Conservation (phyloP, 495 filamentous ascomycete genomes). For the Podospora pseudocomata region DNA sequence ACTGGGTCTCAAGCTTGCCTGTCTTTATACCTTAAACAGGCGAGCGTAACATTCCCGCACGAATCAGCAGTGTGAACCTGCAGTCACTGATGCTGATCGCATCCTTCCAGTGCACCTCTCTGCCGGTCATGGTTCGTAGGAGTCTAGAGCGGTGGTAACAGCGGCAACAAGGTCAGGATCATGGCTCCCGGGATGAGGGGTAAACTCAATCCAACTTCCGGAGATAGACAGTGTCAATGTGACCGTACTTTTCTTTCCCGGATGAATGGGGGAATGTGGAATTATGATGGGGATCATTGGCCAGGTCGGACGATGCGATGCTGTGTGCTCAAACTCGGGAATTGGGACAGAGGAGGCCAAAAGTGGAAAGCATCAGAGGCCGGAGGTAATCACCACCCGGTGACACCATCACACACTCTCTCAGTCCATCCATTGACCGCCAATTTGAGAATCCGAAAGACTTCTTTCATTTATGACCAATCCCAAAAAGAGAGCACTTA, state of each 20-base stretch:
- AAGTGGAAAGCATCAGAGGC: neutral
- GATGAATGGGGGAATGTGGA: neutral
- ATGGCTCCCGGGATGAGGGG: neutral
- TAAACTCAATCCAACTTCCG: neutral
- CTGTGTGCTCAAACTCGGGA: neutral
- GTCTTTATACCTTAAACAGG: neutral
- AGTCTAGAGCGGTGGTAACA: neutral
- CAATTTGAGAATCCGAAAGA: neutral
- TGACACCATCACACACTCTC: neutral
- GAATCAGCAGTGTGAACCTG: neutral
- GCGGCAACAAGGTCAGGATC: neutral
- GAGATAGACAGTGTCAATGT: neutral
- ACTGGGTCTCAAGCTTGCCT: neutral
- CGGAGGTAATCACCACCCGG: neutral
- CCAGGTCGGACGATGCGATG: constrained; percentile 5
- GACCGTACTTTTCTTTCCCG: neutral
- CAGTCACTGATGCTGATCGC: neutral
- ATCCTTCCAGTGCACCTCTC: neutral
- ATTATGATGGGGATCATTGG: neutral
- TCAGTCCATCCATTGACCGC: neutral
- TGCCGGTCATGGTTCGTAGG: neutral
- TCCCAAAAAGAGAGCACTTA: neutral
- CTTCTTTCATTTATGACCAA: neutral
- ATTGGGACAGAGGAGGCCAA: neutral
- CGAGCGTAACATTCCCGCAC: neutral